Evolutionary conservation across 2,329 filamentous ascomycete genomes (phyloP).

Genomic region (Pseudocercospora cruenta): DNA sequence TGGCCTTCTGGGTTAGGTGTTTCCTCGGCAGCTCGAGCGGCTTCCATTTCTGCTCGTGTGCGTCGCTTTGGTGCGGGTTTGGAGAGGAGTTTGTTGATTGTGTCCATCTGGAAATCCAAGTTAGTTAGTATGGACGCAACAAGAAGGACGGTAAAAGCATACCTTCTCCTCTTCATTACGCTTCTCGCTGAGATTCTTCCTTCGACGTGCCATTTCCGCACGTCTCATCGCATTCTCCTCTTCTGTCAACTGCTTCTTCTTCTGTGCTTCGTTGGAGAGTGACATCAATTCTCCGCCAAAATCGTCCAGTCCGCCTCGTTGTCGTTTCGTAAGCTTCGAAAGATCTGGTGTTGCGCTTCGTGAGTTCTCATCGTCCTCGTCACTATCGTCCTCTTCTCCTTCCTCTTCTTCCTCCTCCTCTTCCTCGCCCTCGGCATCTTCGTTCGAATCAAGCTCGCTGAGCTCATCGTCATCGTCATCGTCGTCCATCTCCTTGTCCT

Average conservation of each 20-base stretch:
- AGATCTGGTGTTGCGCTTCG: constrained; percentile 64
- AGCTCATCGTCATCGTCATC: constrained; percentile 57
- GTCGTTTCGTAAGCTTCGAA: constrained; percentile 69
- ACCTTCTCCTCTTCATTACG: constrained; percentile 79
- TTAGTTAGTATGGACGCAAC: not conserved
- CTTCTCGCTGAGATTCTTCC: constrained; percentile 76
- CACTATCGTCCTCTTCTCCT: constrained; percentile 46
- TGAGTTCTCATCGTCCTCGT: constrained; percentile 57
- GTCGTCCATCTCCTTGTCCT: constrained; percentile 56
- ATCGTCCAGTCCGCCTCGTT: constrained; percentile 63
- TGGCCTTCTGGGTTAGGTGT: constrained; percentile 52
- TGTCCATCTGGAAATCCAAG: constrained; percentile 70
- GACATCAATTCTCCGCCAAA: constrained; percentile 47
- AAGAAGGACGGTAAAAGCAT: constrained; percentile 17
- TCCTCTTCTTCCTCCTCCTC: constrained; percentile 47
- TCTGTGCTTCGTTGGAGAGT: constrained; percentile 69
- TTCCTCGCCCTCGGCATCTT: constrained; percentile 40
- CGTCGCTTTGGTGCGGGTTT: constrained; percentile 76
- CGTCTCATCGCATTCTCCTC: constrained; percentile 74
- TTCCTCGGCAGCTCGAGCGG: constrained; percentile 51
- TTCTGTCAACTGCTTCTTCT: constrained; percentile 72
- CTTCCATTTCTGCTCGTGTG: constrained; percentile 52
- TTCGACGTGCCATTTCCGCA: constrained; percentile 72
- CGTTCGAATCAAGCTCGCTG: constrained; percentile 39
- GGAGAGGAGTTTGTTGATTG: constrained; percentile 86